A percentile compares a stretch with the other conserved stretches of the same genome.
These are phyloP conservation scores for Clitopilus passeckerianus DNA, from an alignment of 768 basidiomycete species.

Conservation along the genomic window DNA sequence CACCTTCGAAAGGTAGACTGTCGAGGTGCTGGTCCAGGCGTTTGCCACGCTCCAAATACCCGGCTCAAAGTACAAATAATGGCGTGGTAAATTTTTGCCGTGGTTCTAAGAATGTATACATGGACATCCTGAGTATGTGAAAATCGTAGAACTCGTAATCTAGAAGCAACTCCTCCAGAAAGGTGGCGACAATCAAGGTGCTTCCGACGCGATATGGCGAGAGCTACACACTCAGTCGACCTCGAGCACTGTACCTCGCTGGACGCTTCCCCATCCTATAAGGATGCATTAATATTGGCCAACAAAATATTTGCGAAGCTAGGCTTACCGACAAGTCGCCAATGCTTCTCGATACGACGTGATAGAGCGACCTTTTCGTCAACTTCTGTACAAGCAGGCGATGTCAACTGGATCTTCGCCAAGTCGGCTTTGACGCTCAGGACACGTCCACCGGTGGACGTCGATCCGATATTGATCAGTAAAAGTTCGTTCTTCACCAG, in stretches of 20 bases:
- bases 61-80: too few species aligned
- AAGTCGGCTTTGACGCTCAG: constrained; percentile 92
- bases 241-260: constrained; percentile 79
- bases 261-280: constrained; percentile 71
- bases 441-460: constrained; percentile 94
- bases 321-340: constrained; percentile 88
- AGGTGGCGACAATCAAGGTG: not conserved
- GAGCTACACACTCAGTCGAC: constrained; percentile 44
- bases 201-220: not conserved
- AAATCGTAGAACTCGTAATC: not conserved
- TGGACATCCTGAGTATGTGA: not conserved
- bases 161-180: not conserved
- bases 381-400: constrained; percentile 93
- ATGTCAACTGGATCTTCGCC: constrained; percentile 90
- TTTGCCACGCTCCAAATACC: too few species aligned
- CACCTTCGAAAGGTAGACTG: too few species aligned
- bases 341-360: constrained; percentile 95
- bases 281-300: not conserved
- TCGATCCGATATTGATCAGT: constrained; percentile 97
- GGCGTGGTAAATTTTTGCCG: not conserved
- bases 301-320: not conserved
- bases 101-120: not conserved
- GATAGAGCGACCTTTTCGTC: constrained; percentile 97
- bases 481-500: constrained; percentile 87
- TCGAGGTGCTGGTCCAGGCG: too few species aligned